Percentiles rank a stretch among this genome's conserved stretches.
phyloP scores from a whole-genome alignment of 2,329 filamentous ascomycete genomes.

The Sordariomycetes sp. region DNA sequence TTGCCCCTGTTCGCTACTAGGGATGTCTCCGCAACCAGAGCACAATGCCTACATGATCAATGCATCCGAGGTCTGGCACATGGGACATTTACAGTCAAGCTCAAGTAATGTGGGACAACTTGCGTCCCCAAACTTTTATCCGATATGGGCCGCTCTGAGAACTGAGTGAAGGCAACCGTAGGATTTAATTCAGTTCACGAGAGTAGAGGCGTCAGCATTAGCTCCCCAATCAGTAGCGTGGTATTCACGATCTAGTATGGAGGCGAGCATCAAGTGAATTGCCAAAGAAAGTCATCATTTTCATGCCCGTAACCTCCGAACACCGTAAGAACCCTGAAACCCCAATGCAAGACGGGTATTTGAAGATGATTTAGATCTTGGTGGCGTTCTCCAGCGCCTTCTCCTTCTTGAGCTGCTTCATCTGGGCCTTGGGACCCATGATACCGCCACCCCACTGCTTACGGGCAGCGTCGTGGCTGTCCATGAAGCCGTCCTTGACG shows the following conservation, averaged over 20 bases:
- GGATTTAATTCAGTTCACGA: not conserved
- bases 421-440: constrained; percentile 92
- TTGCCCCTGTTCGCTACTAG: too few species aligned
- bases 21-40: too few species aligned
- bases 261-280: not conserved
- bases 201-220: not conserved
- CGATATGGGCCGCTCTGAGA: too few species aligned
- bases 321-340: constrained; percentile 23
- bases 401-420: constrained; percentile 71
- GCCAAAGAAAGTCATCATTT: constrained; percentile 25
- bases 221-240: too few species aligned
- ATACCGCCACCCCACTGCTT: constrained; percentile 99
- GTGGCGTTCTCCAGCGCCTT: constrained; percentile 91
- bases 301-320: constrained; percentile 29
- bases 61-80: too few species aligned
- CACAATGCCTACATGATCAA: too few species aligned
- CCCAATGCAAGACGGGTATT: constrained; percentile 30
- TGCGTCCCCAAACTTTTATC: too few species aligned
- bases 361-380: constrained; percentile 70
- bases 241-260: too few species aligned
- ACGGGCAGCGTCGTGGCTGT: constrained; percentile 87
- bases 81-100: too few species aligned
- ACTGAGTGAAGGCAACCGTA: too few species aligned
- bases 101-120: too few species aligned
- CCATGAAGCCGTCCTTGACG: constrained; percentile 96